These are phyloP conservation scores for Agrostemma githago DNA, from an alignment of 148 eudicot species.

Conservation along the genomic window DNA sequence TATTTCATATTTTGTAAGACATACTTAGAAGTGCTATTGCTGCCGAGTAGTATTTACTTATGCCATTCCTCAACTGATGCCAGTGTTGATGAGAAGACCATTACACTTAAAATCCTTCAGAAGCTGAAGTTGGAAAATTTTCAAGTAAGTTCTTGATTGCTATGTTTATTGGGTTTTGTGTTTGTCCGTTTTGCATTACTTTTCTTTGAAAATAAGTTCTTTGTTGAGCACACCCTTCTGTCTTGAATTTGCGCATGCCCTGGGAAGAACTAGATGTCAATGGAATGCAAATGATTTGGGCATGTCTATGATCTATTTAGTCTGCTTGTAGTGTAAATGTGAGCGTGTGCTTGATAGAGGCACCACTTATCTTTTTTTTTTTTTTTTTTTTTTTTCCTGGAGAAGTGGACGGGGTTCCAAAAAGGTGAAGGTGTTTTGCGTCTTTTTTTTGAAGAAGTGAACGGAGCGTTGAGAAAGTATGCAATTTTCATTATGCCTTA, in stretches of 20 bases:
- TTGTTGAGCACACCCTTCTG: neutral
- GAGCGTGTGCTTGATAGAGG: neutral
- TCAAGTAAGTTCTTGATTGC: slow-evolving; percentile 49
- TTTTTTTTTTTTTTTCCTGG: neutral
- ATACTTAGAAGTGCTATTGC: neutral
- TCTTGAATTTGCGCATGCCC: neutral
- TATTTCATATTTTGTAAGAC: neutral
- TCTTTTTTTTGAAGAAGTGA: neutral
- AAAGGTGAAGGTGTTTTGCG: no score
- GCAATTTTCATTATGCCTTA: no score
- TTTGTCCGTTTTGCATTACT: neutral
- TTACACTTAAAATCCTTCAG: slow-evolving; percentile 67
- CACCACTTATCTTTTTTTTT: neutral
- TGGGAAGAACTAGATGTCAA: neutral
- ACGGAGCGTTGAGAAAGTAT: neutral
- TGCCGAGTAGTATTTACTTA: neutral
- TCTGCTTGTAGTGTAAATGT: neutral
- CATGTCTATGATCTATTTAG: neutral
- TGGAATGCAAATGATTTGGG: neutral
- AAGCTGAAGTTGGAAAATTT: slow-evolving; percentile 78
- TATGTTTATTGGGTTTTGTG: neutral
- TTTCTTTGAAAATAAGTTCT: neutral
- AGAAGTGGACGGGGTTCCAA: neutral
- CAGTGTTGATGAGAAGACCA: slow-evolving; percentile 76
- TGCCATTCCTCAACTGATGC: slow-evolving; percentile 5